Evolutionary conservation across 2,329 filamentous ascomycete species (phyloP).

Genomic region (Monilinia polystroma): DNA sequence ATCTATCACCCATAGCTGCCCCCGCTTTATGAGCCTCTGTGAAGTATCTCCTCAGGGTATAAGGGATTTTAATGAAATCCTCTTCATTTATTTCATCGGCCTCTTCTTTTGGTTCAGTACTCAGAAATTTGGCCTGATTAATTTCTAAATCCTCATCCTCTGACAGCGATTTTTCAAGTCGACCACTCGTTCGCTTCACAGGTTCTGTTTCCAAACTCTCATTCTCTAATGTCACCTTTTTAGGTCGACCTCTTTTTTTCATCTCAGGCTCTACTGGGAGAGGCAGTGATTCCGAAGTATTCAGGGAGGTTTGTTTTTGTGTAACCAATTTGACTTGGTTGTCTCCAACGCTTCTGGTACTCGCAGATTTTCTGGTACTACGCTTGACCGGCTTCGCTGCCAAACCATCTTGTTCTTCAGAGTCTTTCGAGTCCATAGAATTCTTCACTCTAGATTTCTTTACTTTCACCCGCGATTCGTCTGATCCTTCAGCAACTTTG

Average conservation of each 20-base stretch:
- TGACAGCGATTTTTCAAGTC: background rate
- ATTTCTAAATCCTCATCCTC: background rate
- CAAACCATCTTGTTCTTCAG: background rate
- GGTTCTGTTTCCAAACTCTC: background rate
- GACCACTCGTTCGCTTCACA: background rate
- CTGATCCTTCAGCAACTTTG: background rate
- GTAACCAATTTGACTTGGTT: background rate
- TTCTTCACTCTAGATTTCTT: background rate
- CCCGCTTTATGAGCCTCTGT: background rate
- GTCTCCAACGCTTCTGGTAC: background rate
- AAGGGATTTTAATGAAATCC: conserved; percentile 1
- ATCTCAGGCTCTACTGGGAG: background rate
- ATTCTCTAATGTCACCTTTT: background rate
- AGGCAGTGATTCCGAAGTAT: background rate
- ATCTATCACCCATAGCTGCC: conserved; percentile 10
- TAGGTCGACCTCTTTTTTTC: background rate
- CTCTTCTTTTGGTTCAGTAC: background rate
- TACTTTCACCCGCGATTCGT: background rate
- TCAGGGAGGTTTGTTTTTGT: background rate
- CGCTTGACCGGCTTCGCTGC: background rate
- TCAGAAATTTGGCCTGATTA: background rate
- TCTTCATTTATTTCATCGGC: background rate
- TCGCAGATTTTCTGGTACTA: background rate
- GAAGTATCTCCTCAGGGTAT: background rate
- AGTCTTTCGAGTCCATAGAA: background rate